These are phyloP conservation scores for Cladosporium sp. DNA, from an alignment of 2,329 filamentous ascomycete genomes.

Conservation along the genomic window DNA sequence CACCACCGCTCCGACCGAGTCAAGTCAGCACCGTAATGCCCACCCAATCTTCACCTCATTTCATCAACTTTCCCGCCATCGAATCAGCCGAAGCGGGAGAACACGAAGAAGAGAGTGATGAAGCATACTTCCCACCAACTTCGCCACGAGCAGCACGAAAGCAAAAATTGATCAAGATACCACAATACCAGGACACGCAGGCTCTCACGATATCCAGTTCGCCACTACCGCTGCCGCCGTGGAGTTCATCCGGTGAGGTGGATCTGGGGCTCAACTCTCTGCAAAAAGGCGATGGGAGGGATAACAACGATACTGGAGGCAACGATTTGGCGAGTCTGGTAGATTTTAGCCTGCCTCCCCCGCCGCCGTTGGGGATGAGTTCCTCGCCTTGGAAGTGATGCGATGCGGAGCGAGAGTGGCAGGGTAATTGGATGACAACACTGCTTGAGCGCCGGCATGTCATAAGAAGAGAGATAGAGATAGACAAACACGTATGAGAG, in stretches of 20 bases:
- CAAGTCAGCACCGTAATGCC: constrained; percentile 20
- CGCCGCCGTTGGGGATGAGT: constrained; percentile 18
- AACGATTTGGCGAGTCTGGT: constrained; percentile 12
- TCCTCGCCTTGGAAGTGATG: constrained; percentile 9
- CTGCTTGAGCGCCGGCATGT: no score
- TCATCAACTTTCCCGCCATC: background rate
- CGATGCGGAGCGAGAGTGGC: background rate
- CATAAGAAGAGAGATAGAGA: no score
- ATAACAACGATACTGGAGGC: background rate
- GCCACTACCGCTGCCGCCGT: constrained; percentile 20
- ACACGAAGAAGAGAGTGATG: background rate
- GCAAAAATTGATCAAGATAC: background rate
- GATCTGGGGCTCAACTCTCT: background rate
- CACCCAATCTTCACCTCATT: constrained; percentile 15
- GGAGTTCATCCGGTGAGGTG: constrained; percentile 16
- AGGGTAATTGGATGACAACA: no score
- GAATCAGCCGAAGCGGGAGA: background rate
- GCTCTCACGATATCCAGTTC: constrained; percentile 14
- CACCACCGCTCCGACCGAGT: constrained; percentile 16
- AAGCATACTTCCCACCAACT: background rate
- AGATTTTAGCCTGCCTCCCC: constrained; percentile 22
- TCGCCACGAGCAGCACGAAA: background rate
- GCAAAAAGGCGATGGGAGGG: background rate
- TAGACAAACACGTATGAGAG: no score
- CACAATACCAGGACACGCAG: background rate